Percentiles rank a stretch among this genome's conserved stretches.
phyloP scores from a whole-genome alignment of 2,329 filamentous ascomycete species.

The Xylariaceae sp. region DNA sequence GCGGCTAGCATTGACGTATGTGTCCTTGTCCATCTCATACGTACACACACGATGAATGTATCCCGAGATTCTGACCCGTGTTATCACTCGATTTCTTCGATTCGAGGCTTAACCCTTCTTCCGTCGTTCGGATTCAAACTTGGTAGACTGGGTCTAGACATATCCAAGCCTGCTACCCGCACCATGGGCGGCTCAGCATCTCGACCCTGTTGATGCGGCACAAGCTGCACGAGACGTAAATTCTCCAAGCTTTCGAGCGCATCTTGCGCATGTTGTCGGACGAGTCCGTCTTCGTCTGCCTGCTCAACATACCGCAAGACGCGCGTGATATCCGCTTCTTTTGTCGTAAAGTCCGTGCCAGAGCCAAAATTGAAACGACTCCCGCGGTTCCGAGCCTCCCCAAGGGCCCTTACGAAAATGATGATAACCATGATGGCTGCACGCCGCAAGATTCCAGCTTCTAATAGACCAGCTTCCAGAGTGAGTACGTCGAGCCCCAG shows the following conservation, averaged over 20 bases:
- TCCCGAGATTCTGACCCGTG: not conserved
- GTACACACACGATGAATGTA: not conserved
- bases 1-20: not conserved
- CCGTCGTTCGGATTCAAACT: constrained; percentile 14
- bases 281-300: constrained; percentile 64
- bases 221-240: constrained; percentile 51
- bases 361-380: constrained; percentile 10
- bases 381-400: constrained; percentile 40
- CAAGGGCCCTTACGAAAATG: constrained; percentile 55
- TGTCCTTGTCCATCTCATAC: not conserved
- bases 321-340: constrained; percentile 55
- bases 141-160: constrained; percentile 26
- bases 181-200: constrained; percentile 24
- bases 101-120: constrained; percentile 23
- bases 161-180: constrained; percentile 37
- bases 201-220: constrained; percentile 34
- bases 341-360: constrained; percentile 42
- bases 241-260: constrained; percentile 62
- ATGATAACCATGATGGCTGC: constrained; percentile 61
- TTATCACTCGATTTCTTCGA: constrained; percentile 33
- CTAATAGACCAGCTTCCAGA: constrained; percentile 54
- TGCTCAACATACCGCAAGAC: constrained; percentile 58
- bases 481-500: constrained; percentile 57
- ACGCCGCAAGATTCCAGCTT: constrained; percentile 60
- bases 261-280: constrained; percentile 60